Evolutionary conservation across 2,329 filamentous ascomycete species (phyloP), one percentile per base, ranked within the genome.

Genomic region (Monosporascus sp.): DNA sequence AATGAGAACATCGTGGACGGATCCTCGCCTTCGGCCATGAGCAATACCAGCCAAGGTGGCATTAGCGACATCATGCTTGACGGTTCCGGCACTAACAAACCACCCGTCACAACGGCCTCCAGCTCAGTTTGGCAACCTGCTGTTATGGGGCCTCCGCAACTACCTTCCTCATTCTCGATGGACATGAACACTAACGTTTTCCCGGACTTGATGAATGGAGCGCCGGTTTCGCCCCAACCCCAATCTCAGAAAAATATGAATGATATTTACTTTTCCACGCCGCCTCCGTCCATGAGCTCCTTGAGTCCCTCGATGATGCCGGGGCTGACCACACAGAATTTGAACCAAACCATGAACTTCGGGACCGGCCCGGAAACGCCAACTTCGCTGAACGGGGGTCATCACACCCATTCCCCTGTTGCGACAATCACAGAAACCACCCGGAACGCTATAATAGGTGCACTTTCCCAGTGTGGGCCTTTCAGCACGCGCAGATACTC

Each of bases 11-110:
- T 89, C 28, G 82, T 97, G 51, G 93, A 96, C 64, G 91, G 89
- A 55, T 97, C 94, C 11, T 97, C 94, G 15, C 94, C 94, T 17
- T 97, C 94, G 8, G 91, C 91, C 47, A 93, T 97, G 70, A 97
- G 93, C 74, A 96, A 90, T 44, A 90, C 89, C 55, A 97, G 92
- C 72, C 92, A 95, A 66, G 93, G 89, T 68, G 89, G 87, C 49
- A 89, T 92, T 70, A 95, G 90, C 71, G 94, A 97, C 68, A 85
- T 91, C 55, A 91, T 96, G 87, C 78, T 94, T 54, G 91, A 97
- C 70, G 90, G 89, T 55, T 84, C 83, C 38, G 43, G 43, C n/a
- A 46, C 43, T 5, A 87, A 86, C 69, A 84, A 86, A 60, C 78
- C 80, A 41, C 76, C 79, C 38, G 73, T 78, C 53, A 72, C 77